Percentiles rank a stretch among this genome's conserved stretches.
Evolutionary conservation across 2,329 filamentous ascomycete genomes (phyloP).

Genomic region (Paramyrothecium roridum): DNA sequence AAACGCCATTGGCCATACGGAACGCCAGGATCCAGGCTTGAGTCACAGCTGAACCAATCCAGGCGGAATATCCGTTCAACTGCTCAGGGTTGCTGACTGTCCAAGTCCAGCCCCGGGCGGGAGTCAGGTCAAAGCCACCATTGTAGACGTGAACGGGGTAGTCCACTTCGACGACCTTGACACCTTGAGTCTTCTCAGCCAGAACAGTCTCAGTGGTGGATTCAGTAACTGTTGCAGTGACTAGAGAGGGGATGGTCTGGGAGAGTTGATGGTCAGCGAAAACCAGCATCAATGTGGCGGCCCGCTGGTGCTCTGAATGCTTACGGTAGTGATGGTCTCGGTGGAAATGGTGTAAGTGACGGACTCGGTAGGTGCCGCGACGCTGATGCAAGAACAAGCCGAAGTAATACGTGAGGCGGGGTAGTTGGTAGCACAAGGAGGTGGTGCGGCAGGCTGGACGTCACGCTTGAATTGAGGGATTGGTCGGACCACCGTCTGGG

Average conservation of each 20-base stretch:
- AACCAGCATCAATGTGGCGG: neutral
- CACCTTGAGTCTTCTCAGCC: neutral
- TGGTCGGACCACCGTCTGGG: neutral
- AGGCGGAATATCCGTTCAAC: neutral
- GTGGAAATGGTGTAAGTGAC: neutral
- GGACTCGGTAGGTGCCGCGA: neutral
- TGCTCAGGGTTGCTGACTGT: neutral
- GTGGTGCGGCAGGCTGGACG: neutral
- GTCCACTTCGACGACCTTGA: neutral
- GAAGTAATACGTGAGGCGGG: neutral
- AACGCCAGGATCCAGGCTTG: neutral
- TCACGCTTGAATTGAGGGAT: neutral
- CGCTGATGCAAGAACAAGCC: neutral
- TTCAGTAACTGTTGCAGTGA: neutral
- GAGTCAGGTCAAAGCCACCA: neutral
- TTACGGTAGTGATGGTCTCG: neutral
- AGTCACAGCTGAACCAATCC: neutral
- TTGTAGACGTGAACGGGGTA: neutral
- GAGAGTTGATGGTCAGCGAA: neutral
- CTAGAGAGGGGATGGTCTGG: neutral
- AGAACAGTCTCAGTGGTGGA: neutral
- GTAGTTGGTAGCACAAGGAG: neutral
- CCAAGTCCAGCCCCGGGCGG: neutral
- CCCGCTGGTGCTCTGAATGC: neutral
- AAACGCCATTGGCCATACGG: neutral